Conservation (phyloP, 2,329 filamentous ascomycete species). For the Trichoderma sp. region DNA sequence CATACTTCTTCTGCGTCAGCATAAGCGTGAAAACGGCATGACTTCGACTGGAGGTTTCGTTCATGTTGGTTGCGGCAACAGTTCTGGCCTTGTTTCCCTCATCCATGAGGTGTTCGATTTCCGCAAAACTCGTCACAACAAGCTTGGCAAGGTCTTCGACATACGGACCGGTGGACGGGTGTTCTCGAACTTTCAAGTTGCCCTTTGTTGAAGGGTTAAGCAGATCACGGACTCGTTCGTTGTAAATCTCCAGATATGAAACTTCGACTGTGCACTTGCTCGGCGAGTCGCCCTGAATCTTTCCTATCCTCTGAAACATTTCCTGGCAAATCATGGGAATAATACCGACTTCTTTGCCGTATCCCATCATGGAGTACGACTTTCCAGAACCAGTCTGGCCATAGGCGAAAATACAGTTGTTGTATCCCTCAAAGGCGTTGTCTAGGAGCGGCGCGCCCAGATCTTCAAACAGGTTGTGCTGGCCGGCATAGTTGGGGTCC, state of each 20-base stretch:
- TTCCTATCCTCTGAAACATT: constrained; percentile 87
- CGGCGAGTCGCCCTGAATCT: constrained; percentile 70
- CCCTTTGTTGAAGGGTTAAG: constrained; percentile 94
- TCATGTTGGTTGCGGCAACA: constrained; percentile 99
- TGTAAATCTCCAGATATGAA: constrained; percentile 98
- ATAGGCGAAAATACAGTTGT: constrained; percentile 99
- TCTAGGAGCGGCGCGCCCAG: constrained; percentile 87
- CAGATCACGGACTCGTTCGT: constrained; percentile 92
- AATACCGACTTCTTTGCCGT: constrained; percentile 91
- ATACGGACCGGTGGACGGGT: constrained; percentile 95
- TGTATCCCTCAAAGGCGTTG: constrained; percentile 98
- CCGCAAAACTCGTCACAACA: constrained; percentile 87
- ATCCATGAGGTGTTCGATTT: constrained; percentile 98
- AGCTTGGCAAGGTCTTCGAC: constrained; percentile 97
- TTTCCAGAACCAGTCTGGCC: constrained; percentile 98
- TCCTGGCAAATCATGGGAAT: constrained; percentile 96
- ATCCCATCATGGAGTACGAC: constrained; percentile 99
- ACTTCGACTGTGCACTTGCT: constrained; percentile 93
- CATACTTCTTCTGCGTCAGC: constrained; percentile 88
- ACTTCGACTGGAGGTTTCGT: constrained; percentile 97
- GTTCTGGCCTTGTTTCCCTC: constrained; percentile 98
- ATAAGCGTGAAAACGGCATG: constrained; percentile 98
- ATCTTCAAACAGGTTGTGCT: constrained; percentile 85
- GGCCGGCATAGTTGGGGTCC: constrained; percentile 81
- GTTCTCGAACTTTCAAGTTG: constrained; percentile 95